phyloP scores from a whole-genome alignment of 2,329 filamentous ascomycete species.

The Rutstroemia sp. region DNA sequence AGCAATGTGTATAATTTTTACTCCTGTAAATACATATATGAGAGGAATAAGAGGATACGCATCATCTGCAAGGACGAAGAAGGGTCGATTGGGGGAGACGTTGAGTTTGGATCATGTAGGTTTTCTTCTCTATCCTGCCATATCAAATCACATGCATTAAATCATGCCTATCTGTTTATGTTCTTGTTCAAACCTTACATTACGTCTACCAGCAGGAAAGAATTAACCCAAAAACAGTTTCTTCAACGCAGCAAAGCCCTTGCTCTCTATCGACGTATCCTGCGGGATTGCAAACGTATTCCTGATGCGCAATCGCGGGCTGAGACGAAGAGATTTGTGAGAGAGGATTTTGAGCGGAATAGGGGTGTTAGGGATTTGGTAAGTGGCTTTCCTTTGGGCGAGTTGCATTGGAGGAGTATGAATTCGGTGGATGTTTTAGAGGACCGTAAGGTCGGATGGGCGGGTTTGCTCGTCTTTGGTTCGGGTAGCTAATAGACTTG shows the following conservation, averaged over 20 bases:
- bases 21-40: no score
- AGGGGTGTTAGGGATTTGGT: conserved; percentile 49
- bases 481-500: not conserved
- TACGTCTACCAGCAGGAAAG: no score
- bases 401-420: not conserved
- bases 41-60: no score
- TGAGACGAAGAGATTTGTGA: conserved; percentile 50
- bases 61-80: no score
- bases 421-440: not conserved
- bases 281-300: conserved; percentile 48
- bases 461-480: not conserved
- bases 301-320: conserved; percentile 41
- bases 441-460: no score
- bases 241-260: conserved; percentile 49
- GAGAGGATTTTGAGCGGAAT: conserved; percentile 55
- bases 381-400: conserved; percentile 23
- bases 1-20: not conserved
- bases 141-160: not conserved
- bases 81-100: conserved; percentile 33
- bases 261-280: conserved; percentile 49
- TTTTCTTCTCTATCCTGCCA: no score
- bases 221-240: conserved; percentile 34
- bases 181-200: not conserved
- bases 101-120: conserved; percentile 53
- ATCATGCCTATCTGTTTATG: not conserved